Evolutionary conservation across 768 basidiomycete species (phyloP), one percentile per base, ranked within the genome.

Genomic region (Termitomyces sp.): DNA sequence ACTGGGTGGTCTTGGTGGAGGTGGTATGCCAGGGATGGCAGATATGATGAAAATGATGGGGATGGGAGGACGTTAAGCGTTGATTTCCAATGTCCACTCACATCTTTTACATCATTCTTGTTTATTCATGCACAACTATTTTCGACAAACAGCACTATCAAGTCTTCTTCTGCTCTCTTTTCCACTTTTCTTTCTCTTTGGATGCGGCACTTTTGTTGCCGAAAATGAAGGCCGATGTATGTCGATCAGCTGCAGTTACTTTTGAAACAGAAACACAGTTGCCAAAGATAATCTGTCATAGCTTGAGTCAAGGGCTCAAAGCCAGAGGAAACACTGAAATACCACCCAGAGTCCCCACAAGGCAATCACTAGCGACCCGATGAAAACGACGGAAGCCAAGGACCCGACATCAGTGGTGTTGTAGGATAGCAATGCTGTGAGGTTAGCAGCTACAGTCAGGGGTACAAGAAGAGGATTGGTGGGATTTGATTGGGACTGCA

Each of bases 21-120:
- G 72, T 47, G 84, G 85, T 3, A 83, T 86, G 82, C 80, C 83
- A 51, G 83, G 84, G 55, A 84, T 91, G 80, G 80, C 75, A 23
- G 89, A 92, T 63, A 88, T 92, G 87, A 77, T 91, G 70, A 91
- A 91, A 75, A 89, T 91, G 89, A 90, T 91, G 89, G 88, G 88
- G 8, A 88, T 89, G 87, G 87, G 87, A 58, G 81, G 82, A 58
- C 67, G 66, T 57, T 71, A 71, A 55, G 69, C 18, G 71, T 49
- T 76, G 61, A 68, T 51, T 61, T 40, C 28, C 26, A 48, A 47
- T 5, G 8, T 47, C 44, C 5, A 38, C 20, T 20, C 20, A 48
- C 23, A 59, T 55, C n/a, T 32, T 26, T 40, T n/a, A 35, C 26
- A 49, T 20, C 50, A 49, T 50, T 47, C 12, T 35, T 38, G 35